Percentiles rank a stretch among this genome's conserved stretches.
These are phyloP conservation scores for Cadophora sp. DNA, from an alignment of 2,329 filamentous ascomycete species.

Conservation along the genomic window DNA sequence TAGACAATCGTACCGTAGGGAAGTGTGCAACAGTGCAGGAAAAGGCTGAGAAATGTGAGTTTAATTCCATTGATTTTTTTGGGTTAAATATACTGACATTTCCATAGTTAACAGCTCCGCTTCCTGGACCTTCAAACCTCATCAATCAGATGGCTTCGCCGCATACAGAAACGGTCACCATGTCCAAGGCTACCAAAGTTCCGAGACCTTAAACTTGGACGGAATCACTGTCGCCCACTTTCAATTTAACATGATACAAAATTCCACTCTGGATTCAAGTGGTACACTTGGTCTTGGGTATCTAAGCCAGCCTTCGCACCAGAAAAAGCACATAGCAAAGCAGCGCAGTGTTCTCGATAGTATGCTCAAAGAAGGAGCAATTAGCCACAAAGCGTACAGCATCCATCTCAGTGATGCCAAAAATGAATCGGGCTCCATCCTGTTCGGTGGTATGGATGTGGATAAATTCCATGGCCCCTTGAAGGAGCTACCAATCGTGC, in stretches of 20 bases:
- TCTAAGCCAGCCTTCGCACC: constrained; percentile 53
- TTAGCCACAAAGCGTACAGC: constrained; percentile 50
- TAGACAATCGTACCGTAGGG: constrained; percentile 45
- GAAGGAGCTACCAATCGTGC: constrained; percentile 19
- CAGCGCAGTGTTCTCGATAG: constrained; percentile 38
- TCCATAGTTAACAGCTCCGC: constrained; percentile 57
- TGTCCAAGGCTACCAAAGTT: constrained; percentile 58
- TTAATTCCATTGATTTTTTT: background rate
- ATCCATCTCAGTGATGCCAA: constrained; percentile 44
- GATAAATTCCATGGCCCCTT: constrained; percentile 50
- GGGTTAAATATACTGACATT: background rate
- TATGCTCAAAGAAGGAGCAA: constrained; percentile 51
- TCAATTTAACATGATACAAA: constrained; percentile 60
- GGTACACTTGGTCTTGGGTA: constrained; percentile 67
- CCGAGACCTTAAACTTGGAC: constrained; percentile 59
- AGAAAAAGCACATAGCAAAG: background rate
- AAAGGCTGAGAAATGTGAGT: background rate
- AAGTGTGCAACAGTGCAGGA: background rate
- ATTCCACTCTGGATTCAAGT: constrained; percentile 52
- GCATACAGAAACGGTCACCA: background rate
- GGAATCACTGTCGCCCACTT: constrained; percentile 54
- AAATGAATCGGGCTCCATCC: constrained; percentile 43
- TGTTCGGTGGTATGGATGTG: constrained; percentile 55
- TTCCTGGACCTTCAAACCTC: constrained; percentile 10
- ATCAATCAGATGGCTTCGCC: background rate